phyloP scores from a whole-genome alignment of 106 monocot species.

The Dioscorea dumetorum region DNA sequence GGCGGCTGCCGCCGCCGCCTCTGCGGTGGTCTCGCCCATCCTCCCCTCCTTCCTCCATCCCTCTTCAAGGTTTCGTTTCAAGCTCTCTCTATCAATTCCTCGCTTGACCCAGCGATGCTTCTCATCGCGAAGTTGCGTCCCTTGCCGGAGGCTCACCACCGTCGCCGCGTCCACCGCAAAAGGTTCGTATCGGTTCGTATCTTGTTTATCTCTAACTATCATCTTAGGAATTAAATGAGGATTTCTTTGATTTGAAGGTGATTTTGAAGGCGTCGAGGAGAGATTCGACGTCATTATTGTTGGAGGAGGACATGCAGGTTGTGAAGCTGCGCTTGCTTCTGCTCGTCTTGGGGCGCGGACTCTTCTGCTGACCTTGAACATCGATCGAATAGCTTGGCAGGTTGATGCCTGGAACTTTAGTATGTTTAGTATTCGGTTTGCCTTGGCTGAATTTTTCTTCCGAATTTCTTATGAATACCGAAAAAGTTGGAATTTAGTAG shows the following conservation, averaged over 20 bases:
- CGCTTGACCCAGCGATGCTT: background rate
- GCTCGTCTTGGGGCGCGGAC: constrained; percentile 93
- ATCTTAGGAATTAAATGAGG: background rate
- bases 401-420: constrained; percentile 15
- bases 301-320: constrained; percentile 97
- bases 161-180: constrained; percentile 17
- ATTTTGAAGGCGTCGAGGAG: constrained; percentile 24
- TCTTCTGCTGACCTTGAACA: constrained; percentile 90
- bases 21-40: constrained; percentile 4
- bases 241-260: background rate
- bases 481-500: no score
- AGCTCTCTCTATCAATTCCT: background rate
- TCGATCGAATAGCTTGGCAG: constrained; percentile 99
- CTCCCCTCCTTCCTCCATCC: constrained; percentile 8
- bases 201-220: background rate
- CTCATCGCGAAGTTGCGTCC: background rate
- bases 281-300: constrained; percentile 94
- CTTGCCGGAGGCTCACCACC: constrained; percentile 14
- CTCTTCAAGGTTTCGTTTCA: background rate
- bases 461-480: no score
- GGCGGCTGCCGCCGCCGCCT: constrained; percentile 13
- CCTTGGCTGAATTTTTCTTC: background rate
- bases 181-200: constrained; percentile 19
- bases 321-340: constrained; percentile 97
- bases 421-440: background rate